Conservation (phyloP, 345 rosid genomes). For the Alliaria petiolata region DNA sequence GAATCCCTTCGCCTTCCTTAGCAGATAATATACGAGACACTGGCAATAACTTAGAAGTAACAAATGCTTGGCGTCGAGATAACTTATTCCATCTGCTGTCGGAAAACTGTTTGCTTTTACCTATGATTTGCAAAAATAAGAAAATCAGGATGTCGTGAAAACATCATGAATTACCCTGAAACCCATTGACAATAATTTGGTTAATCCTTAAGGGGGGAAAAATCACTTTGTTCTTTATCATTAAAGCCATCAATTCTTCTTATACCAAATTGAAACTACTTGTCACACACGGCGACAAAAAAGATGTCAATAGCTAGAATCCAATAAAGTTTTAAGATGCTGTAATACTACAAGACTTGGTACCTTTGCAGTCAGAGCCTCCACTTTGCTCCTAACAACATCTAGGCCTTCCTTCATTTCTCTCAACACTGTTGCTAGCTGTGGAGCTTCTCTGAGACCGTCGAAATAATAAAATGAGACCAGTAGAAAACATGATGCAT, state of each 20-base stretch:
- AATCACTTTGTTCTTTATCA: neutral
- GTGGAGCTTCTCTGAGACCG: constrained; percentile 59
- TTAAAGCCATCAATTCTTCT: neutral
- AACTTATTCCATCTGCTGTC: constrained; percentile 83
- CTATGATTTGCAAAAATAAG: constrained; percentile 30
- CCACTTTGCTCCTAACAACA: constrained; percentile 61
- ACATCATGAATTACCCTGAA: neutral
- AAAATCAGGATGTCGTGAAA: neutral
- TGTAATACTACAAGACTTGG: neutral
- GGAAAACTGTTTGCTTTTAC: constrained; percentile 67
- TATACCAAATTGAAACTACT: neutral
- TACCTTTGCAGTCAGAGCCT: constrained; percentile 75
- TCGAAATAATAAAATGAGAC: neutral
- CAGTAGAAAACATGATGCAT: neutral
- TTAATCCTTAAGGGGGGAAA: neutral
- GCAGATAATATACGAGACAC: constrained; percentile 70
- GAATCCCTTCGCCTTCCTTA: constrained; percentile 78
- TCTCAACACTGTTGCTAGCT: constrained; percentile 52
- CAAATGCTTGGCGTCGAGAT: constrained; percentile 83
- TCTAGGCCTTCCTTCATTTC: constrained; percentile 86
- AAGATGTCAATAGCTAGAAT: neutral
- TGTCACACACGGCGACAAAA: neutral
- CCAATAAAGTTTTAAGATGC: neutral
- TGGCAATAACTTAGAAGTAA: constrained; percentile 83
- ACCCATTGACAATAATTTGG: neutral